phyloP scores from a whole-genome alignment of 2,329 filamentous ascomycete species.

The Clonostachys rhizophaga region DNA sequence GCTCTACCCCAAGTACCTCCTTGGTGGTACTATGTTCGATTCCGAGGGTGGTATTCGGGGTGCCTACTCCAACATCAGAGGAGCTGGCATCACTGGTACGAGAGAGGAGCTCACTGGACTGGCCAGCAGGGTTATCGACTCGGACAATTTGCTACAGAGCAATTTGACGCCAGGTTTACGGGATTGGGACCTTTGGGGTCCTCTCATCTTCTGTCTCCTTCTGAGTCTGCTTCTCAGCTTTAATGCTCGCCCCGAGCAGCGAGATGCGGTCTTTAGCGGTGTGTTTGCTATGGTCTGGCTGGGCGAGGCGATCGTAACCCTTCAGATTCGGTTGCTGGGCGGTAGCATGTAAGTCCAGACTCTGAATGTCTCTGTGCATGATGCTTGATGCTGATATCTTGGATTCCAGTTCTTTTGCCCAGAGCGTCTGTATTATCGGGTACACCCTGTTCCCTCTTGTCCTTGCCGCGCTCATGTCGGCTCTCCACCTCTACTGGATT shows the following conservation, averaged over 20 bases:
- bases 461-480: conserved; percentile 85
- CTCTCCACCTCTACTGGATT: conserved; percentile 73
- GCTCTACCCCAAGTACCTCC: conserved; percentile 89
- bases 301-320: conserved; percentile 91
- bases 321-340: conserved; percentile 94
- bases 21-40: conserved; percentile 65
- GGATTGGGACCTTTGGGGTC: conserved; percentile 98
- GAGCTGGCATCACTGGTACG: conserved; percentile 52
- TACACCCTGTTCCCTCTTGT: conserved; percentile 98
- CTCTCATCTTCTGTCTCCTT: conserved; percentile 87
- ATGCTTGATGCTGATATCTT: too few species aligned
- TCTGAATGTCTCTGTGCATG: too few species aligned
- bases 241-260: conserved; percentile 73
- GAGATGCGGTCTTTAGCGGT: conserved; percentile 86
- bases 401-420: conserved; percentile 78
- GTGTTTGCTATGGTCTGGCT: conserved; percentile 98
- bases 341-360: conserved; percentile 80
- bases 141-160: conserved; percentile 57
- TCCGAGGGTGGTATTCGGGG: conserved; percentile 48
- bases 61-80: conserved; percentile 57
- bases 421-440: conserved; percentile 95
- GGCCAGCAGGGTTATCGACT: conserved; percentile 58
- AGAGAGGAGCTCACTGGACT: conserved; percentile 58
- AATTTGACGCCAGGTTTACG: conserved; percentile 85
- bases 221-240: conserved; percentile 85